These are phyloP conservation scores for Papiliotrema terrestris DNA, from an alignment of 1,284 basidiomycete species.

Conservation along the genomic window DNA sequence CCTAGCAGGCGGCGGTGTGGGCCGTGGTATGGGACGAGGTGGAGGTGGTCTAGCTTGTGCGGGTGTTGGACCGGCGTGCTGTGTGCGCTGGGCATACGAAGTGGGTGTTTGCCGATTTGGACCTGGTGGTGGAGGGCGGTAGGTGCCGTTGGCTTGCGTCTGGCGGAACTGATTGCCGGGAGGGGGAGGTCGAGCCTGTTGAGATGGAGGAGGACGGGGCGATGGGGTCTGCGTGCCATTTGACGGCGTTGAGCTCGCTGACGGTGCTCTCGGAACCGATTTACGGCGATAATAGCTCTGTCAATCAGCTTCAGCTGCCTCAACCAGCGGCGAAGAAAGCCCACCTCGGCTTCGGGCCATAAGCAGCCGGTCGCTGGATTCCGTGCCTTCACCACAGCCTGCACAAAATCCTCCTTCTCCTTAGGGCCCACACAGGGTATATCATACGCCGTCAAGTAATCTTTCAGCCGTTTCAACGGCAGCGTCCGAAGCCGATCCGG, in stretches of 20 bases:
- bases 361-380: conserved; percentile 41
- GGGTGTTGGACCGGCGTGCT: conserved; percentile 3
- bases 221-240: conserved; percentile 2
- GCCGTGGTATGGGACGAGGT: conserved; percentile 14
- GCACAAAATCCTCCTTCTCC: conserved; percentile 47
- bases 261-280: conserved; percentile 27
- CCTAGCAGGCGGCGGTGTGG: conserved; percentile 16
- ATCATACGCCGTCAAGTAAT: conserved; percentile 44
- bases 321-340: conserved; percentile 1
- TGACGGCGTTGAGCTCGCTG: background rate
- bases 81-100: background rate
- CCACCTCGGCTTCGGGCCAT: conserved; percentile 41
- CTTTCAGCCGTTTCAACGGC: conserved; percentile 46
- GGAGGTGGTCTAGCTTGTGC: conserved; percentile 6
- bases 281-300: conserved; percentile 43
- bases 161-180: background rate
- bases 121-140: no score
- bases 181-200: conserved; percentile 1
- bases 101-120: no score
- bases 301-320: background rate
- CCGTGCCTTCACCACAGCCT: conserved; percentile 38
- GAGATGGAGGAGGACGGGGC: conserved; percentile 1
- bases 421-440: conserved; percentile 37
- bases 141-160: background rate
- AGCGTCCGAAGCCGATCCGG: conserved; percentile 33